Evolutionary conservation across 257 asterid species (phyloP).

Genomic region (Capsicum baccatum): DNA sequence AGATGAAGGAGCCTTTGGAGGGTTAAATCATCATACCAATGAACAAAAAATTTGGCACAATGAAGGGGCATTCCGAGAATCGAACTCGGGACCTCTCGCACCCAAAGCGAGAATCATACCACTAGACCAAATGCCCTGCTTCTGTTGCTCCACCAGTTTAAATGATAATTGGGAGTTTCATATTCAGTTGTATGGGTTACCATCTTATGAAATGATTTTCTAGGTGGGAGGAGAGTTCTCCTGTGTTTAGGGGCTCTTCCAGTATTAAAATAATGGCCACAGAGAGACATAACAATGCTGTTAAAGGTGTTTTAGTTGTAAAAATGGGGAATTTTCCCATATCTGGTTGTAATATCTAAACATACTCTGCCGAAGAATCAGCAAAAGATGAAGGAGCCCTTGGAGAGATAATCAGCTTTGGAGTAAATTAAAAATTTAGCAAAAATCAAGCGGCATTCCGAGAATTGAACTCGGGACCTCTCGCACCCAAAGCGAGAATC

Average conservation of each 20-base stretch:
- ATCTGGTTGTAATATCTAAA: conserved; percentile 6
- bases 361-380: neutral
- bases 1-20: conserved; percentile 19
- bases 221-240: neutral
- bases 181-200: neutral
- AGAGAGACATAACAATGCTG: neutral
- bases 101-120: conserved; percentile 89
- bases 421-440: neutral
- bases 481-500: conserved; percentile 89
- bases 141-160: neutral
- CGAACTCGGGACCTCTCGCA: conserved; percentile 83
- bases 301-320: conserved; percentile 2
- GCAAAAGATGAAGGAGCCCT: neutral
- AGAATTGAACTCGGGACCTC: conserved; percentile 83
- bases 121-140: conserved; percentile 87
- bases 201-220: neutral
- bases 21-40: neutral
- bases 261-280: neutral
- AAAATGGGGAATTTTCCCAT: neutral
- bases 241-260: neutral
- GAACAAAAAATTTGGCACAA: neutral
- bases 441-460: conserved; percentile 47
- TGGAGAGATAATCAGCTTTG: neutral
- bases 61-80: conserved; percentile 66
- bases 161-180: neutral